Evolutionary conservation across 345 rosid species (phyloP).

Genomic region (Luvunga scandens): DNA sequence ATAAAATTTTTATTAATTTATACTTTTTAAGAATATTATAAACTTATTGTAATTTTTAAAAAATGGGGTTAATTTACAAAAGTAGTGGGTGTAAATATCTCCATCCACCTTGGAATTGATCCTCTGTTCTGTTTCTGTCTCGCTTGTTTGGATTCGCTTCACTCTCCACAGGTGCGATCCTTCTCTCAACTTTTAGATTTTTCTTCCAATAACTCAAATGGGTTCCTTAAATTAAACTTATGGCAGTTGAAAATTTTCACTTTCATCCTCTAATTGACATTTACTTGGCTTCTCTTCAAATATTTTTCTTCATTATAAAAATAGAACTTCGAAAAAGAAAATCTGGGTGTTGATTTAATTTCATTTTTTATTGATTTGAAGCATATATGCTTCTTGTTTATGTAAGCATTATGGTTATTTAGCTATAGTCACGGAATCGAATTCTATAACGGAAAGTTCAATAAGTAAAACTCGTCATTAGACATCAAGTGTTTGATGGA

Average conservation of each 20-base stretch:
- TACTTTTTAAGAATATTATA: no score
- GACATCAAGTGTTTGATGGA: constrained; percentile 12
- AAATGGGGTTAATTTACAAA: no score
- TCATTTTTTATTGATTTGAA: background rate
- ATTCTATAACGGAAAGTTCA: background rate
- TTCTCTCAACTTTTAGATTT: background rate
- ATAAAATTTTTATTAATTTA: no score
- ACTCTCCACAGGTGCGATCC: background rate
- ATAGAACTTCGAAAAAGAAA: background rate
- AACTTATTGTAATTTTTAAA: no score
- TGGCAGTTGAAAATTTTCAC: background rate
- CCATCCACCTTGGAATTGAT: background rate
- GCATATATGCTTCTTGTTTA: background rate
- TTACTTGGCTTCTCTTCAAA: constrained; percentile 4
- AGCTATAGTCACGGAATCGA: background rate
- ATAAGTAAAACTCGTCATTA: no score
- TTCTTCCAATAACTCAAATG: background rate
- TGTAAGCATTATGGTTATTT: background rate
- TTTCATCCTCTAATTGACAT: background rate
- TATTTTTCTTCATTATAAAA: background rate
- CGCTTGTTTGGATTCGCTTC: background rate
- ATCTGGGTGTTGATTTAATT: background rate
- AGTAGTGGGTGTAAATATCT: no score
- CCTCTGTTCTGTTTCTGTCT: background rate
- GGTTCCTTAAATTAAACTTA: background rate